Base-by-base conservation (phyloP, 2,329 filamentous ascomycete genomes). In the Claviceps pazoutovae region DNA sequence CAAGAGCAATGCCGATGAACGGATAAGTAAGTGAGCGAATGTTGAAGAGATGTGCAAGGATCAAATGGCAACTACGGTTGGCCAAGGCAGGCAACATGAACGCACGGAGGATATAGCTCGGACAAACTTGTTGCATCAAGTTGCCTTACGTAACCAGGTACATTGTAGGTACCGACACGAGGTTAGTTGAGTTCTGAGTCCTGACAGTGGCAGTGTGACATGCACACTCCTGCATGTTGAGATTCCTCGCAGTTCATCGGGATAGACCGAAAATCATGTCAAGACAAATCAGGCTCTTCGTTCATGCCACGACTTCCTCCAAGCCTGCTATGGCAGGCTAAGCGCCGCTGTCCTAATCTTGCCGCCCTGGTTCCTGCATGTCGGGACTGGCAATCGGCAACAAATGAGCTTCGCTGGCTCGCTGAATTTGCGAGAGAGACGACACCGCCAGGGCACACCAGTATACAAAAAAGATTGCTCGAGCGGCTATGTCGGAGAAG, bases 381-480 rank as follows among this genome's bases (percentile, higher is more conserved):
- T 57, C 74, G 82, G 54, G 75, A 80, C 58, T 61, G 88, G 2
- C 62, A 65, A n/a, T 80, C 81, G 3, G 82, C 84, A 5, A 70
- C 71, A 51, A 81, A 80, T 60, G 86, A 91, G 69, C 70, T 89
- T 49, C 76, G 83, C 60, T 91, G 86, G 86, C 76, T 91, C 50
- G 72, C 70, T 49, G 74, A 84, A 56, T 78, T 86, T 61, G 73
- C 75, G 56, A 65, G 71, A 38, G 58, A 58, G 52, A 61, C 57
- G 14, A 54, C 51, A 49, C 14, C 48, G 34, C 39, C 48, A 43
- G 45, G 53, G 34, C 51, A 52, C 52, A n/a, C 51, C 47, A 48
- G 51, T 54, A 16, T 41, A 21, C 45, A 30, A 2, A 59, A 51
- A 16, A 23, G 17, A 19, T 54, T 78, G n/a, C 38, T 51, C 2